Base-by-base conservation (phyloP, 1,139 yeast genomes). In the Lodderomyces beijingensis region DNA sequence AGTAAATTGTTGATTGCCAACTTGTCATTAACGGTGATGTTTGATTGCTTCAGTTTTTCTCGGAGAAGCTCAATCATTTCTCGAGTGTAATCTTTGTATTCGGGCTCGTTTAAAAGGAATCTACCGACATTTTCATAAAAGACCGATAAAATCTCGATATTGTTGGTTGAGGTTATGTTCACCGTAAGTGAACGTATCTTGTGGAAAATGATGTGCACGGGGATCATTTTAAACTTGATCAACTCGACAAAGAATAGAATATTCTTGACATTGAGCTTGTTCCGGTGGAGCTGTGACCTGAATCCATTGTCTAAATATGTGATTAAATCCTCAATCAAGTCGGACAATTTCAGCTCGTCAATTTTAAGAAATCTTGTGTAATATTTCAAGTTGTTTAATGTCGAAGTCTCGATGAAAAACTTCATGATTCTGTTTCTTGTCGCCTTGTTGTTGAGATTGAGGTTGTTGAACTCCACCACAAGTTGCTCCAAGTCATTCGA, bases 91-190 rank as follows among this genome's bases (percentile, higher is more conserved):
- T 63, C 70, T 31, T 63, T 62, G 40, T 79, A 81, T 27, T 79
- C 86, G 0, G 77, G 70, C 37, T 79, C 82, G 40, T 76, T 61
- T 30, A 81, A 55, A 35, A 89, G 61, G 41, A 78, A 77, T 37
- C 79, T 65, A 0, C 96, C 96, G 46, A 87, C 73, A 31, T 76
- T 68, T 48, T 88, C 95, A 47, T 86, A 79, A 33, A 87, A 61
- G 7, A 80, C 68, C 6, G 76, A 65, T 33, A 85, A 57, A 9
- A 81, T 71, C 46, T 83, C 93, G 36, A 83, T 68, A 46, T 81
- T 82, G 42, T 74, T 73, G 0, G 74, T 63, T 3, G 57, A 55
- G n/a, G 69, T 60, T 33, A 83, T 55, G 37, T 72, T 69, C 37
- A 74, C 40, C 1, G 81, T 74, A 40, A 82, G 57, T 2, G 67